Evolutionary conservation across 139 green algal genomes (phyloP), one percentile per base, ranked within the genome.

Genomic region (Coccomyxa sp.): DNA sequence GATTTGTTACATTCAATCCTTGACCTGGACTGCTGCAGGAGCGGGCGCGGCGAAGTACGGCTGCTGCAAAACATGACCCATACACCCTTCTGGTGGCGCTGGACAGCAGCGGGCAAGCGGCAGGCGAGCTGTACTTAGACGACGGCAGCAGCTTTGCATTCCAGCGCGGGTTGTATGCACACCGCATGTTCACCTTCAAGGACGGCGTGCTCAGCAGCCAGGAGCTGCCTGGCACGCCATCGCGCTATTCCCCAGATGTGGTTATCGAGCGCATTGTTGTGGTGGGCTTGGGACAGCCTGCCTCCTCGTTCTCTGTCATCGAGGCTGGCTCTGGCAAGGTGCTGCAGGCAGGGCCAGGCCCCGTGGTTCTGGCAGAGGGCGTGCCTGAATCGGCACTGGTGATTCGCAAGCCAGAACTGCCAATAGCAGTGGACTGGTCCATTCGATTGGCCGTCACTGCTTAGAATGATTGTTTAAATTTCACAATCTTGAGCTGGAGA

Each of bases 91-190:
- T 98, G 13, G 87, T 99, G 11, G 93, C 94, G 0, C 90, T 98
- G 77, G 92, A 99, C 79, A 81, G 78, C 23, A 81, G 83, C 13
- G 87, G 88, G n/a, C 58, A 81, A 11, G 95, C 96, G 4, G 30
- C 71, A 31, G 15, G 77, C 79, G 71, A 82, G 7, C 87, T 99
- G 38, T 99, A 99, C 84, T 32, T 98, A n/a, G 97, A 99, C 83
- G 97, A 99, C 84, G 97, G 97, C 45, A 84, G 85, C 58, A 95
- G 88, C 80, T 99, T 94, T 87, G 95, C 95, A 13, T 99, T 95
- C 86, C 68, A 89, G 79, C 66, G 86, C 51, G 93, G 93, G 14
- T 59, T 83, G 31, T 95, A 88, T 58, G 45, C 89, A n/a, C 90
- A 94, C 86, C 75, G 88, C 13, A 38, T 66, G 18, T 88, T 87